Conservation (phyloP, 1,284 basidiomycete genomes). For the Kwoniella shivajii region DNA sequence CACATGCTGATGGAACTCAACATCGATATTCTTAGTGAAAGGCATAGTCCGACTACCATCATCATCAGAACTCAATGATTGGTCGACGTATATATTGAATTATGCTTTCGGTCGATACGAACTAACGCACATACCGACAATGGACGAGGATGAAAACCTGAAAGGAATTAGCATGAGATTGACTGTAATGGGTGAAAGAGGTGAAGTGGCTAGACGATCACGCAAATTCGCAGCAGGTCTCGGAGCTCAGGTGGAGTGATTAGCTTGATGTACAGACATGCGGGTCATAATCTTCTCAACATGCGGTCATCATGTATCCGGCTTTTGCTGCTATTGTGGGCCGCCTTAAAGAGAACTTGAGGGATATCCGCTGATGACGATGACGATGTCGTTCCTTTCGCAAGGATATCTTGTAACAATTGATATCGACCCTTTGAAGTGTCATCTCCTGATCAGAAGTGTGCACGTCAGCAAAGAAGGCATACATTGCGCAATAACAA, state of each 20-base stretch:
- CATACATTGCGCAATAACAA: no score
- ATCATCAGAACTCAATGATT: constrained; percentile 20
- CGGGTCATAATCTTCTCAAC: background rate
- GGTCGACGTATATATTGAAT: constrained; percentile 68
- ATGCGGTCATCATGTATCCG: no score
- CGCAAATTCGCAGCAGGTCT: constrained; percentile 63
- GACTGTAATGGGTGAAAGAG: constrained; percentile 85
- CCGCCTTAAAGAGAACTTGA: no score
- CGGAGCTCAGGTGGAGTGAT: constrained; percentile 29
- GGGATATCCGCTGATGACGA: no score
- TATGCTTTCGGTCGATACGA: constrained; percentile 88
- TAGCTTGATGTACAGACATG: background rate
- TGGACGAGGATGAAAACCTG: constrained; percentile 47
- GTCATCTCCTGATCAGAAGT: no score
- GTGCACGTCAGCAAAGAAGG: no score
- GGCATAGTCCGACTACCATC: constrained; percentile 68
- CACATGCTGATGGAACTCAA: constrained; percentile 7
- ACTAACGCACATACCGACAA: constrained; percentile 58
- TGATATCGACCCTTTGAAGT: no score
- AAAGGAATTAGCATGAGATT: constrained; percentile 60
- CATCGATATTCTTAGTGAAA: constrained; percentile 58
- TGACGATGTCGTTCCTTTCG: no score
- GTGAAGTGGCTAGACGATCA: constrained; percentile 68
- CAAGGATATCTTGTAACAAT: no score
- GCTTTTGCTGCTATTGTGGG: no score